phyloP scores from a whole-genome alignment of 495 filamentous ascomycete species.

The Clohesyomyces aquaticus region DNA sequence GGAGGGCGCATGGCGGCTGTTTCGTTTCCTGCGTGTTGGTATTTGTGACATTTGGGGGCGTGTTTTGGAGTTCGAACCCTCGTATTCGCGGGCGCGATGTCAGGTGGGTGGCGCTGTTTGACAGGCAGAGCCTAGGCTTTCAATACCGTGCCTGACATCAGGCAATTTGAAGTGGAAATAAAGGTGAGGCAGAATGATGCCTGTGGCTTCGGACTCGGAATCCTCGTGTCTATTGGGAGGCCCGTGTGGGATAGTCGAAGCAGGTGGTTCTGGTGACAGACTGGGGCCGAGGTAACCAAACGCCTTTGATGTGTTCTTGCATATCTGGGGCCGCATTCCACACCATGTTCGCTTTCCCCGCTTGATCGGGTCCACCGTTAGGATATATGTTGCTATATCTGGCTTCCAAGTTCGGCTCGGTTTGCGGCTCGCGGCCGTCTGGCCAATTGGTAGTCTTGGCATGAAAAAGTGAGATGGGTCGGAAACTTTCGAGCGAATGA shows the following conservation, averaged over 20 bases:
- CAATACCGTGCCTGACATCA: constrained; percentile 11
- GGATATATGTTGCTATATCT: constrained; percentile 17
- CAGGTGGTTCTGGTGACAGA: too few relatives aligned
- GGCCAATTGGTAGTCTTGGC: constrained; percentile 1
- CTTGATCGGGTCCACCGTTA: constrained; percentile 4
- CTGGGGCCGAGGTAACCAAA: too few relatives aligned
- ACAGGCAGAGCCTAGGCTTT: constrained; percentile 15
- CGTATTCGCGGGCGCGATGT: constrained; percentile 27
- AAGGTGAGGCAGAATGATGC: constrained; percentile 15
- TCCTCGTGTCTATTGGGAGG: too few relatives aligned
- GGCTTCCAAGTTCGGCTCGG: constrained; percentile 16
- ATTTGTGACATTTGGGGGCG: constrained; percentile 19
- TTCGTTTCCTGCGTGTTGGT: constrained; percentile 18
- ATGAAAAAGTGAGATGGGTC: constrained; percentile 8
- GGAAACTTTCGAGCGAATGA: constrained; percentile 27
- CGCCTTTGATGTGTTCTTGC: constrained; percentile 1
- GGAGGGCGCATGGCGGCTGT: constrained; percentile 7
- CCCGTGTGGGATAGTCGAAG: too few relatives aligned
- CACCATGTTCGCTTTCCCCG: constrained; percentile 24
- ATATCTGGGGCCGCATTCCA: neutral
- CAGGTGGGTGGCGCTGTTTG: constrained; percentile 17
- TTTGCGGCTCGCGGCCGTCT: constrained; percentile 26
- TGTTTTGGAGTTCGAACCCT: constrained; percentile 15
- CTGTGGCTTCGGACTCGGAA: too few relatives aligned
- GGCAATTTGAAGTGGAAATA: constrained; percentile 5